Percentiles rank a stretch among this genome's conserved stretches.
Conservation (phyloP, 148 eudicot species). For the Heliamphora exappendiculata region DNA sequence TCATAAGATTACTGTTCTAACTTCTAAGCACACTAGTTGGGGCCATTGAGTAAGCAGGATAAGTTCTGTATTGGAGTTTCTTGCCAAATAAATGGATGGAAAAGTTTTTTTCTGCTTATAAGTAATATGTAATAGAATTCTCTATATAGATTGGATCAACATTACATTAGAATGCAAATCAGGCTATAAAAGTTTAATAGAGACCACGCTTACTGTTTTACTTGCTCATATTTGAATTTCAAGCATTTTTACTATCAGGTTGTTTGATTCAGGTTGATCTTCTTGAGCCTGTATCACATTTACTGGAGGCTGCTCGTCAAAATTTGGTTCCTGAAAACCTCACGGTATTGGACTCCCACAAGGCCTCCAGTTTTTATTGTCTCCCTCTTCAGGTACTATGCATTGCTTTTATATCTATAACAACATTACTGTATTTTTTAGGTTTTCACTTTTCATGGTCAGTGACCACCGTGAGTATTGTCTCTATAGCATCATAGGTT, state of each 20-base stretch:
- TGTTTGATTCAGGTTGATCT: constrained; percentile 68
- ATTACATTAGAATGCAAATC: neutral
- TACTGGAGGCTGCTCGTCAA: constrained; percentile 73
- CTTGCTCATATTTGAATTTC: neutral
- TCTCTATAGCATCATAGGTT: neutral
- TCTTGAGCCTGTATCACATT: constrained; percentile 95
- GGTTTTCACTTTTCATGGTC: neutral
- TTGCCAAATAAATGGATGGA: neutral
- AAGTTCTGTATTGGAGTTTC: neutral
- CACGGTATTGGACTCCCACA: constrained; percentile 43
- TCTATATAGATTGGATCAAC: neutral
- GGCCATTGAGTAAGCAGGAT: neutral
- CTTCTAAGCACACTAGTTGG: neutral
- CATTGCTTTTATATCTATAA: neutral
- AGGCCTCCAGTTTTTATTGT: constrained; percentile 70
- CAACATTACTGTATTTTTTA: neutral
- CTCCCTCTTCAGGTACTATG: constrained; percentile 78
- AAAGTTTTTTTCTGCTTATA: neutral
- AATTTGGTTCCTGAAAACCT: constrained; percentile 60
- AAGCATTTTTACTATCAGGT: neutral
- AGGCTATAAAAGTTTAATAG: neutral
- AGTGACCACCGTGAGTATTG: neutral
- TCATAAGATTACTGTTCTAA: neutral
- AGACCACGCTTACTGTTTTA: neutral
- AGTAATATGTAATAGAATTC: neutral